phyloP scores from a whole-genome alignment of 352 stramenopile genomes.

The Pythium aquatile region DNA sequence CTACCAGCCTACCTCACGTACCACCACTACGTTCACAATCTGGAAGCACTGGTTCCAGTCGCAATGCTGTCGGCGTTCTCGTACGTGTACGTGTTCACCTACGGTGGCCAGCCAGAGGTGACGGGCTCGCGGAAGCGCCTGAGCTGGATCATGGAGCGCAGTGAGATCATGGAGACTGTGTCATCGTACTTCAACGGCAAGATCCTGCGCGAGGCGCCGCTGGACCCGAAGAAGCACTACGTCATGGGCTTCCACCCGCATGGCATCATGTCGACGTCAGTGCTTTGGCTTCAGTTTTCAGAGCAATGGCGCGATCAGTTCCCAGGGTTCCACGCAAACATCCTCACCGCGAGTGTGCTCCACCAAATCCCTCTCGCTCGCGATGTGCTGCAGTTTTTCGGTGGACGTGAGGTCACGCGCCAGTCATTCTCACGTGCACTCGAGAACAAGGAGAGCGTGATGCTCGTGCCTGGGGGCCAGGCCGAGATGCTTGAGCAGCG shows the following conservation, averaged over 20 bases:
- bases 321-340: constrained; percentile 59
- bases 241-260: constrained; percentile 80
- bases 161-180: constrained; percentile 53
- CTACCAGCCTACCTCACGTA: constrained; percentile 49
- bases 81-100: constrained; percentile 71
- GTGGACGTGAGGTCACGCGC: constrained; percentile 70
- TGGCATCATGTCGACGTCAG: constrained; percentile 71
- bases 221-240: constrained; percentile 65
- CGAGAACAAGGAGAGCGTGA: constrained; percentile 54
- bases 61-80: constrained; percentile 44
- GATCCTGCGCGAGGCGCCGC: constrained; percentile 51
- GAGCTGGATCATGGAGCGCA: constrained; percentile 41
- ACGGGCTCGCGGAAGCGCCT: constrained; percentile 51
- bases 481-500: constrained; percentile 80
- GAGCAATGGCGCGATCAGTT: constrained; percentile 65
- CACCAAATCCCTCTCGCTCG: constrained; percentile 77
- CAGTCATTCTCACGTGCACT: constrained; percentile 54
- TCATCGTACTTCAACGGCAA: constrained; percentile 64
- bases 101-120: constrained; percentile 61
- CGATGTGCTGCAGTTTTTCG: constrained; percentile 76
- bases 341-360: constrained; percentile 75
- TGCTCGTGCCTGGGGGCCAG: constrained; percentile 79
- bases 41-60: constrained; percentile 45
- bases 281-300: constrained; percentile 80
- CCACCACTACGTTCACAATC: constrained; percentile 48